Conservation (phyloP, 2,329 filamentous ascomycete species). For the Xylariaceae sp. region DNA sequence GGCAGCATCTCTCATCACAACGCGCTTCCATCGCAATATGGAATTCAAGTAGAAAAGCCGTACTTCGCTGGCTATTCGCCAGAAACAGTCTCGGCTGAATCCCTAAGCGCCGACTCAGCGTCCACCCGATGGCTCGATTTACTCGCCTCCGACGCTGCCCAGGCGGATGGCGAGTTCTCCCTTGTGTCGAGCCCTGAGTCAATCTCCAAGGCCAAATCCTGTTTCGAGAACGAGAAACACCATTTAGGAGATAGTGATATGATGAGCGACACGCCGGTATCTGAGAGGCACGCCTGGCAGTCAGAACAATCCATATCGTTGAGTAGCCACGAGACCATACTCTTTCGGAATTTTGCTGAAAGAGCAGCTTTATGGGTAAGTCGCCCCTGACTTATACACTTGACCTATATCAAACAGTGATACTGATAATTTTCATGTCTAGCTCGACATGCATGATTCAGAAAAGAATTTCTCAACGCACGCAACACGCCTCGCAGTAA, state of each 20-base stretch:
- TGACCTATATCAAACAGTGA: background rate
- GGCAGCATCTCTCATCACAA: slow-evolving; percentile 3
- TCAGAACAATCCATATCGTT: slow-evolving; percentile 22
- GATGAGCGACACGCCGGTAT: slow-evolving; percentile 9
- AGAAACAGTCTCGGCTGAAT: slow-evolving; percentile 26
- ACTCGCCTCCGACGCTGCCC: slow-evolving; percentile 29
- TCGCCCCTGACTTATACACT: background rate
- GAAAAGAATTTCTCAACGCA: slow-evolving; percentile 31
- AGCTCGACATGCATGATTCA: slow-evolving; percentile 33
- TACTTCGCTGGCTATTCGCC: slow-evolving; percentile 23
- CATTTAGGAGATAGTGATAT: too few species aligned
- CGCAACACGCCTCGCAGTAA: slow-evolving; percentile 31
- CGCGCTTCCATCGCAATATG: slow-evolving; percentile 1
- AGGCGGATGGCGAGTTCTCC: slow-evolving; percentile 31
- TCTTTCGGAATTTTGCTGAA: slow-evolving; percentile 30
- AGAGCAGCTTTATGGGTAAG: slow-evolving; percentile 22
- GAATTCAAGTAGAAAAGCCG: slow-evolving; percentile 5
- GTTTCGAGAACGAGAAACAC: too few species aligned
- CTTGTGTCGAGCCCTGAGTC: slow-evolving; percentile 23
- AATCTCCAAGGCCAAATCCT: too few species aligned
- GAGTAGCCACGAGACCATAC: slow-evolving; percentile 23
- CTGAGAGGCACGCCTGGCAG: slow-evolving; percentile 27
- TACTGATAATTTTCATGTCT: background rate
- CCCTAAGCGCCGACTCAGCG: slow-evolving; percentile 28
- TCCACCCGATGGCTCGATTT: slow-evolving; percentile 32